Conservation (phyloP, 2,329 filamentous ascomycete genomes). For the Piedraia hortae region DNA sequence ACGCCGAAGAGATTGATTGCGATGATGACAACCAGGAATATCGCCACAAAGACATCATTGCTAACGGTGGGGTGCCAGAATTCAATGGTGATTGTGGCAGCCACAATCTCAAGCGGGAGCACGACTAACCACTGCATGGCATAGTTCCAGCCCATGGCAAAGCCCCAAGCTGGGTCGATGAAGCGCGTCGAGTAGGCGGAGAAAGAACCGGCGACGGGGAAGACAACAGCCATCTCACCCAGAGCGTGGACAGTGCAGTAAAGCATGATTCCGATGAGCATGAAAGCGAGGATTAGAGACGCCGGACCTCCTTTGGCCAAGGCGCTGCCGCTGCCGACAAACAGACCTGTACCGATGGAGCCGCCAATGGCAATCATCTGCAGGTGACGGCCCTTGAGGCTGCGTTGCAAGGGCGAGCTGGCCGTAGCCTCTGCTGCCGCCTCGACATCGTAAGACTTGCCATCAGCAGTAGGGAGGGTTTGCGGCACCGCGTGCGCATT, state of each 20-base stretch:
- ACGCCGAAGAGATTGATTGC: slow-evolving; percentile 70
- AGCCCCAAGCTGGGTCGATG: slow-evolving; percentile 42
- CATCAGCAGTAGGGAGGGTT: slow-evolving; percentile 22
- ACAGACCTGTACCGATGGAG: slow-evolving; percentile 36
- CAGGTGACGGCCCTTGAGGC: slow-evolving; percentile 51
- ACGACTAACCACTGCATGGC: slow-evolving; percentile 7
- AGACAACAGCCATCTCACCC: slow-evolving; percentile 72
- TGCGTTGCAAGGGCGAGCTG: slow-evolving; percentile 41
- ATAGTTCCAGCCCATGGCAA: slow-evolving; percentile 9
- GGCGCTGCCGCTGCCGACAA: slow-evolving; percentile 19
- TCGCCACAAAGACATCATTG: slow-evolving; percentile 49
- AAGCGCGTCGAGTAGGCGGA: slow-evolving; percentile 80
- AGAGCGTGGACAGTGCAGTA: slow-evolving; percentile 80
- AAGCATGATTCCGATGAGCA: slow-evolving; percentile 34
- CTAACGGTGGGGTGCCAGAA: slow-evolving; percentile 19
- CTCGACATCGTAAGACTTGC: slow-evolving; percentile 35
- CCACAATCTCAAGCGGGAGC: slow-evolving; percentile 8
- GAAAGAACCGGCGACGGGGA: slow-evolving; percentile 77
- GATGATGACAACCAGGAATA: slow-evolving; percentile 55
- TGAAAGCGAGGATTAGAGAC: slow-evolving; percentile 49
- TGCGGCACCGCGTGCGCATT: slow-evolving; percentile 24
- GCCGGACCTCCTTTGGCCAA: slow-evolving; percentile 42
- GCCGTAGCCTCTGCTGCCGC: slow-evolving; percentile 34
- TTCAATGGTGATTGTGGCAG: slow-evolving; percentile 7
- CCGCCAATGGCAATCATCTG: slow-evolving; percentile 96